Evolutionary conservation across 2,329 filamentous ascomycete genomes (phyloP).

Genomic region (Bipolaris gigantea): DNA sequence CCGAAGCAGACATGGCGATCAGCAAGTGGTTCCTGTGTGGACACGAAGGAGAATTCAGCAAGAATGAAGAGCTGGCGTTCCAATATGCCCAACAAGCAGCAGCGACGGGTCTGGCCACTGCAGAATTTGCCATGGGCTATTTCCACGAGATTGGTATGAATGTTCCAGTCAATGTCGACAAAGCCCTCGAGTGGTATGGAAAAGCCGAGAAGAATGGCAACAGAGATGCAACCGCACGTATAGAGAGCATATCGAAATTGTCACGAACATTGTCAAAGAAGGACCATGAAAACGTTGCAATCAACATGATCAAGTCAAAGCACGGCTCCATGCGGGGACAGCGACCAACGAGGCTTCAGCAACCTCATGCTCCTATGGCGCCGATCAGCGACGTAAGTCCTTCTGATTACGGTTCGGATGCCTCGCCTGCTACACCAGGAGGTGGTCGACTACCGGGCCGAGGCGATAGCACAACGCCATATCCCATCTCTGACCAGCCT

Average conservation of each 20-base stretch:
- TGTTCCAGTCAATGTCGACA: constrained; percentile 77
- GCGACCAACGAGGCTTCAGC: constrained; percentile 50
- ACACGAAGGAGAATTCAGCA: constrained; percentile 86
- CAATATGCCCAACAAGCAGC: constrained; percentile 89
- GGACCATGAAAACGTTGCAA: constrained; percentile 90
- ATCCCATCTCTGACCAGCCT: constrained; percentile 50
- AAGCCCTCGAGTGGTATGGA: constrained; percentile 87
- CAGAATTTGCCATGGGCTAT: constrained; percentile 95
- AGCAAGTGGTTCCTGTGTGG: constrained; percentile 99
- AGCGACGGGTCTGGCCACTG: constrained; percentile 76
- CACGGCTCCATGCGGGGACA: constrained; percentile 56
- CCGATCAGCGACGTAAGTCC: constrained; percentile 45
- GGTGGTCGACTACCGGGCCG: constrained; percentile 34
- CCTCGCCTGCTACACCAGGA: constrained; percentile 26
- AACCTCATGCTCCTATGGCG: constrained; percentile 44
- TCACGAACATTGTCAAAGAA: constrained; percentile 83
- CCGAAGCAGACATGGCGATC: constrained; percentile 92
- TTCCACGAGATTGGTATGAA: constrained; percentile 97
- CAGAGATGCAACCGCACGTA: constrained; percentile 77
- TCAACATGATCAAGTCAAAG: constrained; percentile 74
- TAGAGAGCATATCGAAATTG: constrained; percentile 76
- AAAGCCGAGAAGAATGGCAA: constrained; percentile 89
- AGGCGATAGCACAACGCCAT: constrained; percentile 46
- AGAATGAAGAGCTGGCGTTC: constrained; percentile 93
- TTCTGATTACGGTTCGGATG: constrained; percentile 37